phyloP scores from a whole-genome alignment of 805 yeast genomes.

The Wickerhamomyces xylosicus region DNA sequence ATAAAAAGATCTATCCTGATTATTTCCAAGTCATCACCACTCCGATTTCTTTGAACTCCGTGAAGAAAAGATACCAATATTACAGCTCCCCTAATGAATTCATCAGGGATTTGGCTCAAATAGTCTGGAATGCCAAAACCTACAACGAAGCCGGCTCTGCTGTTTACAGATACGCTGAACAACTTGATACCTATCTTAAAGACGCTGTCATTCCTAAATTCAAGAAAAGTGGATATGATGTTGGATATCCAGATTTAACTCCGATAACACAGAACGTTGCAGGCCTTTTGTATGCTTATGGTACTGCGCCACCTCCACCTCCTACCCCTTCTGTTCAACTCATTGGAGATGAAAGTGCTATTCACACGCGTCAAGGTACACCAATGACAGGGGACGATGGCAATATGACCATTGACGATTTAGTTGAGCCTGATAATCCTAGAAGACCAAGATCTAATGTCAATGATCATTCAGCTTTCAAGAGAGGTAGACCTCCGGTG shows the following conservation, averaged over 20 bases:
- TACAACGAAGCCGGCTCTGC: constrained; percentile 65
- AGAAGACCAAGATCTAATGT: constrained; percentile 4
- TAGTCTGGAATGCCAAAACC: constrained; percentile 82
- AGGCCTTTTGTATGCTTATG: constrained; percentile 12
- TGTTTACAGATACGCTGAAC: constrained; percentile 59
- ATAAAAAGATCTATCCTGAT: constrained; percentile 54
- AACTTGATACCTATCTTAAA: constrained; percentile 29
- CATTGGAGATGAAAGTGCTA: neutral
- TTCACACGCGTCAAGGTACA: constrained; percentile 3
- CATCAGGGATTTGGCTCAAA: constrained; percentile 69
- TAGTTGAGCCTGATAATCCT: constrained; percentile 6
- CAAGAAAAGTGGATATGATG: constrained; percentile 22
- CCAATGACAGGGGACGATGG: constrained; percentile 8
- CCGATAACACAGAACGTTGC: constrained; percentile 13
- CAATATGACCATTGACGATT: constrained; percentile 1
- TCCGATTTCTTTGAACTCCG: constrained; percentile 75
- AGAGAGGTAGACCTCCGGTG: constrained; percentile 86
- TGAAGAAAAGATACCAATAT: constrained; percentile 44
- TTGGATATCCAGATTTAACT: constrained; percentile 29
- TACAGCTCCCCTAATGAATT: constrained; percentile 61
- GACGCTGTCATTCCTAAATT: constrained; percentile 25
- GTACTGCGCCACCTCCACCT: constrained; percentile 3
- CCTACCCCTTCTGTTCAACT: neutral
- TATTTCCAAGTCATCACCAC: constrained; percentile 69
- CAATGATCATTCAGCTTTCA: constrained; percentile 17